Base-by-base conservation (phyloP, 208 protist genomes). In the Zelonia costaricensis region DNA sequence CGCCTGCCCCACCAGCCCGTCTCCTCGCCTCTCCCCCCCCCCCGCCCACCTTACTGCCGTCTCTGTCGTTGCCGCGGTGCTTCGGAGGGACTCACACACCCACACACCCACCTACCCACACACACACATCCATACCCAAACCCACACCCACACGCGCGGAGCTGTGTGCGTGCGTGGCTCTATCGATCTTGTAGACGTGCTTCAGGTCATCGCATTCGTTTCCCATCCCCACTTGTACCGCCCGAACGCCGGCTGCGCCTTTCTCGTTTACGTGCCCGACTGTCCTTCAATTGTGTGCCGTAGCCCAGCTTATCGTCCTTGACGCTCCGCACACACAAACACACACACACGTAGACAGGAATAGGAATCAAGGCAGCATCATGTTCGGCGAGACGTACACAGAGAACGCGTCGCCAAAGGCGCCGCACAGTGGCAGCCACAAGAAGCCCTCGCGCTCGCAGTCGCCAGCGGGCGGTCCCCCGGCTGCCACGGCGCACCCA, bases 361-460 rank as follows among this genome's bases (percentile, higher is more conserved):
- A n/a, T n/a, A n/a, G n/a, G n/a, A n/a, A n/a, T n/a, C n/a, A n/a
- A n/a, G n/a, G n/a, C n/a, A n/a, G n/a, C n/a, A n/a, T n/a, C 25
- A 82, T 82, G 76, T 78, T 82, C 48, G 76, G 76, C 5, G 76
- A 82, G 42, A 28, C 59, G n/a, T 78, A 82, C 62, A 61, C 48
- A 13, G 62, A 74, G 36, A 31, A 36, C 25, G 66, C 61, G 25
- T 35, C 51, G 15, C 16, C 28, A 12, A 56, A 25, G 2, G 69
- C 38, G 30, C 40, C 36, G n/a, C 13, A 49, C 12, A 47, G 36
- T 15, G 23, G 40, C 40, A 27, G 42, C 16, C 57, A 40, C 38
- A 36, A 31, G 20, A n/a, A 18, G 4, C 7, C 8, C 9, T 8
- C n/a, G 9, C 35, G 5, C 38, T 28, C 1, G 49, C 40, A 30